Percentiles rank a stretch among this genome's conserved stretches.
Evolutionary conservation across 805 yeast species (phyloP).

Genomic region (Ogataea dorogensis): DNA sequence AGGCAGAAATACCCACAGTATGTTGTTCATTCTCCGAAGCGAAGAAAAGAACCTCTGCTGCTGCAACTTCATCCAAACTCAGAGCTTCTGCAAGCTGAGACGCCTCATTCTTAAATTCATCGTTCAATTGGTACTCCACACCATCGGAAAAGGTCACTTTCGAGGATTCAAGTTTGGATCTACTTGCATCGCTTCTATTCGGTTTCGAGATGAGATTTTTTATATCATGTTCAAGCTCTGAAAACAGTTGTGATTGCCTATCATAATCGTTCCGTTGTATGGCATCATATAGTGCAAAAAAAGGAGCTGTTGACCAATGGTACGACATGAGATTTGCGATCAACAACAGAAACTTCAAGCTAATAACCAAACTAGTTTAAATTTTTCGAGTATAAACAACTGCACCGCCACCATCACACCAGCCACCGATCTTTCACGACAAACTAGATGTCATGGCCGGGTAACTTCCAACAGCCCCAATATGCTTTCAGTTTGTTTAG

Average conservation of each 20-base stretch:
- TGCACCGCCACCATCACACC: slow-evolving; percentile 10
- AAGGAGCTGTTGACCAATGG: slow-evolving; percentile 41
- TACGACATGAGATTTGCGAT: slow-evolving; percentile 12
- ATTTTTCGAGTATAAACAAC: slow-evolving; percentile 10
- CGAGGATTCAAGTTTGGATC: slow-evolving; percentile 47
- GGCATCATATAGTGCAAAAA: slow-evolving; percentile 45
- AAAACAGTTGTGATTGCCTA: slow-evolving; percentile 13
- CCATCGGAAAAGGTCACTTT: slow-evolving; percentile 52
- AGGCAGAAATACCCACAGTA: slow-evolving; percentile 45
- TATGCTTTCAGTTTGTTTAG: too few relatives aligned
- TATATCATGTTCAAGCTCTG: slow-evolving; percentile 45
- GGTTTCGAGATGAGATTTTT: slow-evolving; percentile 41
- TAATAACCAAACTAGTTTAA: neutral
- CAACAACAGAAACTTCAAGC: slow-evolving; percentile 2
- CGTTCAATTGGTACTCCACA: slow-evolving; percentile 59
- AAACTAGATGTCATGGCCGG: slow-evolving; percentile 1
- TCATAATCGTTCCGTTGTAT: slow-evolving; percentile 35
- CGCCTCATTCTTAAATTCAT: slow-evolving; percentile 61
- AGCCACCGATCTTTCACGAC: slow-evolving; percentile 1
- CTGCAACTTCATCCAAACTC: slow-evolving; percentile 70
- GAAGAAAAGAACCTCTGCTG: slow-evolving; percentile 64
- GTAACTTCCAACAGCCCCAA: slow-evolving; percentile 5
- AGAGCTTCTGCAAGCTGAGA: slow-evolving; percentile 60
- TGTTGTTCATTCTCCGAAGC: slow-evolving; percentile 38
- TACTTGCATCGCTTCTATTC: slow-evolving; percentile 44